These are phyloP conservation scores for Quillaja saponaria DNA, from an alignment of 306 rosid species.

Conservation along the genomic window DNA sequence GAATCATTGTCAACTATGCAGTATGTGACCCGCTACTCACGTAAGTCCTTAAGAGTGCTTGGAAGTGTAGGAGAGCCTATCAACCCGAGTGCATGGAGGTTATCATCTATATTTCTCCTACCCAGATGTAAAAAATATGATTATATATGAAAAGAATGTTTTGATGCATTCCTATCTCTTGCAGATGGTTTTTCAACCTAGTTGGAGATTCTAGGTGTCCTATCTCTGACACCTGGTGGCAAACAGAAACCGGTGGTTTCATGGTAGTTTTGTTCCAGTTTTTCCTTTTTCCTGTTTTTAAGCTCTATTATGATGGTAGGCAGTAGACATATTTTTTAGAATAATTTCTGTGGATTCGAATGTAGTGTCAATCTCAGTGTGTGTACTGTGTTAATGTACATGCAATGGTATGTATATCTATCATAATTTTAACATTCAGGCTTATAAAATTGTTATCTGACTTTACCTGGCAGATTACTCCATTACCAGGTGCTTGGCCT, in stretches of 20 bases:
- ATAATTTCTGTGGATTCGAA: constrained; percentile 17
- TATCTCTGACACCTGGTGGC: constrained; percentile 99
- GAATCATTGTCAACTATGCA: constrained; percentile 41
- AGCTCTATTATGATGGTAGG: constrained; percentile 23
- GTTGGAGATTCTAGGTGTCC: constrained; percentile 97
- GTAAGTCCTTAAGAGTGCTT: constrained; percentile 84
- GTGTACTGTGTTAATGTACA: too few relatives aligned
- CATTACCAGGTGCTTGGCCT: constrained; percentile 98
- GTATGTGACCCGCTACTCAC: constrained; percentile 81
- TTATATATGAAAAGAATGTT: background rate
- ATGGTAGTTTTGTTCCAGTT: constrained; percentile 59
- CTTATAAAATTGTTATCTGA: background rate
- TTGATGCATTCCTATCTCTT: constrained; percentile 27
- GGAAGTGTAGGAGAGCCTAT: constrained; percentile 99
- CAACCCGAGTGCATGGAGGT: constrained; percentile 99
- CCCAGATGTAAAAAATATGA: constrained; percentile 4
- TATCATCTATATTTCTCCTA: constrained; percentile 10
- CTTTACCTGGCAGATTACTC: constrained; percentile 74
- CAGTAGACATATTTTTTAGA: constrained; percentile 7
- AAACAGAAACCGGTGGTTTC: constrained; percentile 99
- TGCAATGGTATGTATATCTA: too few relatives aligned
- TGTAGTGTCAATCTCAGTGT: too few relatives aligned
- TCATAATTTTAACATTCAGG: too few relatives aligned
- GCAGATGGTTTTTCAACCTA: constrained; percentile 90
- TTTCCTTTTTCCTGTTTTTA: constrained; percentile 23